A percentile compares a stretch with the other conserved stretches of the same genome.
These are phyloP conservation scores for Lactarius trivialis DNA, from an alignment of 768 basidiomycete genomes.

Conservation along the genomic window DNA sequence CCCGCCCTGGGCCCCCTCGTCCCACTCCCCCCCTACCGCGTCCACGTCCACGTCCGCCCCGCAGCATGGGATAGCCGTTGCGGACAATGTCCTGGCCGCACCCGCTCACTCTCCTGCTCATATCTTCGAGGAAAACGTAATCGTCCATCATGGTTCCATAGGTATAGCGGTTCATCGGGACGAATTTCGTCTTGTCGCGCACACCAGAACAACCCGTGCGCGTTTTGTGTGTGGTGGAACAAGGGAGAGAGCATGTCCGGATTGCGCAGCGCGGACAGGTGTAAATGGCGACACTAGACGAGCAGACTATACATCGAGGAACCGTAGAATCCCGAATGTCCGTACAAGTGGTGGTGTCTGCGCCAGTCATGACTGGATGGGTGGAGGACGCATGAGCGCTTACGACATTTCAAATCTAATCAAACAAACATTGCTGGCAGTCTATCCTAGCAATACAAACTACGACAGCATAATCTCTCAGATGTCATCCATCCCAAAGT, in stretches of 20 bases:
- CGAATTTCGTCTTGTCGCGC: constrained; percentile 65
- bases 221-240: constrained; percentile 64
- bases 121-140: constrained; percentile 79
- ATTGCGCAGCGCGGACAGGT: constrained; percentile 70
- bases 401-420: not conserved
- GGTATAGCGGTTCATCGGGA: constrained; percentile 77
- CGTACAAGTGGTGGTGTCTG: not conserved
- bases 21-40: constrained; percentile 30
- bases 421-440: not conserved
- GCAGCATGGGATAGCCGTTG: constrained; percentile 45
- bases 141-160: constrained; percentile 89
- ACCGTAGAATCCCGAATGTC: constrained; percentile 19
- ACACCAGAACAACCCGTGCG: constrained; percentile 57
- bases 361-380: not conserved
- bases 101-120: constrained; percentile 64
- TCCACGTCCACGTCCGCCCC: constrained; percentile 25
- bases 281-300: constrained; percentile 44
- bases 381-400: not conserved
- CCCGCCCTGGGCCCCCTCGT: constrained; percentile 27
- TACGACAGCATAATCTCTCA: constrained; percentile 27
- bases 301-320: constrained; percentile 15
- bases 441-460: not conserved
- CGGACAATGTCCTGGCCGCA: constrained; percentile 68
- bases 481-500: constrained; percentile 84
- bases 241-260: constrained; percentile 68